Base-by-base conservation (phyloP, 805 yeast species). In the Wickerhamiella qilinensis region DNA sequence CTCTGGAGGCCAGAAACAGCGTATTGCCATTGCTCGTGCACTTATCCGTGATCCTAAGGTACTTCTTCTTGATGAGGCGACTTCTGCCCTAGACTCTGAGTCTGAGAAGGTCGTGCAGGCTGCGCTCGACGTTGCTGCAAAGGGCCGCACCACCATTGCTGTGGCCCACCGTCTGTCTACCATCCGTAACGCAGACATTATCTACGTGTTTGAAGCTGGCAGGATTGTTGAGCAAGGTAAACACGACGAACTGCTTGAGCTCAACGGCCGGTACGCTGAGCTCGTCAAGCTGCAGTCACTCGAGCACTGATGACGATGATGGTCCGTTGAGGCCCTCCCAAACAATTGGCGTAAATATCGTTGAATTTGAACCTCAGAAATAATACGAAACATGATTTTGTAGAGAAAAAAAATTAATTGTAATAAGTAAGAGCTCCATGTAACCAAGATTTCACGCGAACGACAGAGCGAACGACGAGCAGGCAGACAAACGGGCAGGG, bases 81-180 rank as follows among this genome's bases (percentile, higher is more conserved):
- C 80, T 0, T 71, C 77, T 3, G 79, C 80, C 1, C 57, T 73
- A 28, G 80, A 74, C 50, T 65, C 67, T 51, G 77, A 73, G 52
- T 80, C 93, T 0, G 94, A 83, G 56, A 65, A 76, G 30, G 72
- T 73, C 50, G 82, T 83, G 40, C 93, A 84, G 57, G 50, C 60
- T 6, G 83, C 93, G 3, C 74, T 77, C 41, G 69, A 67, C 20
- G 64, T 58, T 15, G 88, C 82, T 44, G 81, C 84, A 45, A 48
- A 61, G 33, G 67, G 77, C 30, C 77, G 93, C 51, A 82, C 94
- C 3, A 77, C 84, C 29, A 62, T 83, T 47, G 83, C 93, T 47
- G 80, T 83, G 56, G 94, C 94, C 4, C 94, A 83, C 59, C 65
- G 94, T 46, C 64, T 83, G 59, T 71, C 73, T 42, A 77, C 86